Evolutionary conservation across 352 stramenopile species (phyloP).

Genomic region (Elongisporangium prolatum): DNA sequence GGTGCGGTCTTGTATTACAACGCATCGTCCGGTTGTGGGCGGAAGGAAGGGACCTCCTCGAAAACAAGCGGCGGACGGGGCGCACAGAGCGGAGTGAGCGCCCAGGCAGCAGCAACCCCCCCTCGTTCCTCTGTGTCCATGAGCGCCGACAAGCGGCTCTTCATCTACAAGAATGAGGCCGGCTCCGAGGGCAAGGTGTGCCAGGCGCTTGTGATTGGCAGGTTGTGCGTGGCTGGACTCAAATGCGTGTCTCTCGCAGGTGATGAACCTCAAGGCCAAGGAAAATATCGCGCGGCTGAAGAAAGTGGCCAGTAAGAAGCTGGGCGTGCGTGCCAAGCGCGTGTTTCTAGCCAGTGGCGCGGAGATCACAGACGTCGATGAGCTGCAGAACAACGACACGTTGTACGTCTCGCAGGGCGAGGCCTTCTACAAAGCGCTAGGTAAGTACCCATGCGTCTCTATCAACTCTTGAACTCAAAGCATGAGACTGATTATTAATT

Average conservation of each 20-base stretch:
- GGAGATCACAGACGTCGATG: conserved; percentile 83
- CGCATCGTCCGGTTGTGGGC: background rate
- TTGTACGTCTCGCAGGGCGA: conserved; percentile 84
- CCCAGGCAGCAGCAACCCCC: conserved; percentile 3
- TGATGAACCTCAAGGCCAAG: conserved; percentile 75
- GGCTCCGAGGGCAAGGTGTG: conserved; percentile 74
- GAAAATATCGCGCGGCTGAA: conserved; percentile 76
- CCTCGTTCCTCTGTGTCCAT: conserved; percentile 15
- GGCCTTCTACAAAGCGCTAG: conserved; percentile 76
- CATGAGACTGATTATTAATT: background rate
- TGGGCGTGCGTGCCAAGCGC: conserved; percentile 68
- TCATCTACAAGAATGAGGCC: conserved; percentile 86
- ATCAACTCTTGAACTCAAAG: background rate
- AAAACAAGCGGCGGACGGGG: conserved; percentile 4
- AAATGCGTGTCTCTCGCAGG: conserved; percentile 19
- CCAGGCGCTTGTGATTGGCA: background rate
- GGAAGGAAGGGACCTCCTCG: conserved; percentile 4
- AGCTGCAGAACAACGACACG: conserved; percentile 88
- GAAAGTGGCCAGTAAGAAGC: conserved; percentile 82
- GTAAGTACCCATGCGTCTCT: conserved; percentile 7
- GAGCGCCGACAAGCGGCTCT: conserved; percentile 76
- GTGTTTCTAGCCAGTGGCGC: conserved; percentile 77
- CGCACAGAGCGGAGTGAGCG: conserved; percentile 6
- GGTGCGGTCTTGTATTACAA: background rate
- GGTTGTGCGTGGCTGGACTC: background rate